These are phyloP conservation scores for Corylus americana DNA, from an alignment of 306 rosid genomes.

Conservation along the genomic window DNA sequence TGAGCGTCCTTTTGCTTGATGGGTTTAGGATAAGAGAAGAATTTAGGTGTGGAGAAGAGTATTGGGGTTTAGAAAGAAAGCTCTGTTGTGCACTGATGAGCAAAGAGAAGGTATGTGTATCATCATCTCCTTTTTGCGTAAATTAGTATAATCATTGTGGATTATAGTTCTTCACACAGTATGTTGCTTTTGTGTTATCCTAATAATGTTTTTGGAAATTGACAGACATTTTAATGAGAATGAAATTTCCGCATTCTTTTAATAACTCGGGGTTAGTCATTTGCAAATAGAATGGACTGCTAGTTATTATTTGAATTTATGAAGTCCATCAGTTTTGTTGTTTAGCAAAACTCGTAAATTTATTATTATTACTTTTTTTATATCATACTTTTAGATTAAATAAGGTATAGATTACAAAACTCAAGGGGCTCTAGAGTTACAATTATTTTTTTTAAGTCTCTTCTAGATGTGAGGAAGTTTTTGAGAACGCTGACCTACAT, in stretches of 20 bases:
- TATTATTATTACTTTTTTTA: not conserved
- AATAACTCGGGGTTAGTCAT: not conserved
- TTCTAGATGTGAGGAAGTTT: not conserved
- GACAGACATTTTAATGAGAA: not conserved
- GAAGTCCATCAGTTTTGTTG: not conserved
- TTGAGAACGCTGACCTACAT: not conserved
- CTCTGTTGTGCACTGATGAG: slow-evolving; percentile 66
- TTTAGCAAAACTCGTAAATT: not conserved
- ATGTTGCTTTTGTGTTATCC: not conserved
- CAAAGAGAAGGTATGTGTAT: slow-evolving; percentile 50
- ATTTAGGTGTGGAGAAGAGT: slow-evolving; percentile 71
- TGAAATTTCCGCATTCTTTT: not conserved
- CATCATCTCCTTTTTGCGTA: not conserved
- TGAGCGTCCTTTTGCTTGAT: slow-evolving; percentile 19
- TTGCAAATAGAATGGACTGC: not conserved
- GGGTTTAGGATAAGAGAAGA: slow-evolving; percentile 68
- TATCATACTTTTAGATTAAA: not conserved
- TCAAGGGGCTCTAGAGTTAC: not conserved
- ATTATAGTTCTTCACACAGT: not conserved
- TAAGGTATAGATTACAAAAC: not conserved
- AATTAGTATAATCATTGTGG: not conserved
- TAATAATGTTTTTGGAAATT: not conserved
- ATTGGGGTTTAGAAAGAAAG: slow-evolving; percentile 89
- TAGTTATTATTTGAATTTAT: not conserved
- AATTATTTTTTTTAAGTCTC: not conserved